A percentile compares a stretch with the other conserved stretches of the same genome.
Evolutionary conservation across 345 rosid genomes (phyloP).

Genomic region (Arabis hirsuta): DNA sequence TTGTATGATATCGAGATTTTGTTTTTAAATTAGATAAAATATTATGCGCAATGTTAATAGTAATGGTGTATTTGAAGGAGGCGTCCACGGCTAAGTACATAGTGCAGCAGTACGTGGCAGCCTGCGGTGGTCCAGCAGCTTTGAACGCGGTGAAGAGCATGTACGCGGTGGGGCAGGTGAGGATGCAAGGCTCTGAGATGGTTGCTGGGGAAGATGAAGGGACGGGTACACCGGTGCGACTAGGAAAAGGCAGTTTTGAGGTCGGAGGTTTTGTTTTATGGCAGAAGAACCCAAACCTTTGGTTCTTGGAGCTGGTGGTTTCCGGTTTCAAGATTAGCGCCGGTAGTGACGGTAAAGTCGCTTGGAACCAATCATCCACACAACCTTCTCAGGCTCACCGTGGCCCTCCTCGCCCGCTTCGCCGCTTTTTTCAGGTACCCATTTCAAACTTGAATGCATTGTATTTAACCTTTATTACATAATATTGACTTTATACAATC

Average conservation of each 20-base stretch:
- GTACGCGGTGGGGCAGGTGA: conserved; percentile 92
- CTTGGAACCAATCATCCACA: conserved; percentile 90
- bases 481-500: too few species aligned
- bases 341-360: conserved; percentile 87
- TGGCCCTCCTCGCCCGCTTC: conserved; percentile 86
- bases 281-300: conserved; percentile 91
- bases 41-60: conserved; percentile 5
- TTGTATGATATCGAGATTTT: too few species aligned
- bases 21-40: too few species aligned
- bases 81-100: conserved; percentile 88
- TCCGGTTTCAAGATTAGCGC: conserved; percentile 89
- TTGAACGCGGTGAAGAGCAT: conserved; percentile 65
- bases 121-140: conserved; percentile 71
- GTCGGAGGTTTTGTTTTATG: conserved; percentile 89
- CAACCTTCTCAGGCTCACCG: conserved; percentile 79
- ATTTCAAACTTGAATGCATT: background rate
- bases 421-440: conserved; percentile 88
- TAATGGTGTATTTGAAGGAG: conserved; percentile 51
- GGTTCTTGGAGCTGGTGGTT: conserved; percentile 84
- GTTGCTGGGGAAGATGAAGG: conserved; percentile 60
- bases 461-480: background rate
- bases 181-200: conserved; percentile 82
- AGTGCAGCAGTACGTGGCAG: conserved; percentile 85
- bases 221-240: conserved; percentile 41
- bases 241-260: conserved; percentile 55